Base-by-base conservation (phyloP, 371 early-diverging fungal species). In the Gilbertella persicaria region DNA sequence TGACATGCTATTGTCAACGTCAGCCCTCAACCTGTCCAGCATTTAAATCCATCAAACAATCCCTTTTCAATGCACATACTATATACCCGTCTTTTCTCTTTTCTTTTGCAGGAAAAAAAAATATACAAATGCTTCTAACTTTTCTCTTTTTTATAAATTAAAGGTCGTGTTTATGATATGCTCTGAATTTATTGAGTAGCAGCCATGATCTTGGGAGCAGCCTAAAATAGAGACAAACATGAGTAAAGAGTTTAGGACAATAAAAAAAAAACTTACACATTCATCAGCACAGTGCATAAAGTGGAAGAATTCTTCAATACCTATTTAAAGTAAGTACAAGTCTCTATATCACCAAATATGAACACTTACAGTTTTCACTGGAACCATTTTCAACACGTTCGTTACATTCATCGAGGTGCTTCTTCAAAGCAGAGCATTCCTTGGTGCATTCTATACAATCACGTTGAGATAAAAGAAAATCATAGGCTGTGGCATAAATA, bases 221-320 rank as follows among this genome's bases (percentile, higher is more conserved):
- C 74, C 74, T 74, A 59, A n/a, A 10, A 7, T 12, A 17, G 4
- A 28, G 12, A 16, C 13, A 44, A 26, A 20, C 10, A 16, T 19
- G 14, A 20, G 14, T 17, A 4, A 42, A 29, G 40, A n/a, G 12
- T 14, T 41, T 19, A 54, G 16, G 14, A 14, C 38, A 41, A 38
- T 16, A 24, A n/a, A 26, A 47, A 17, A 6, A 13, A 33, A 45
- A 76, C 77, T 72, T 79, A 79, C 80, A 61, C 80, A 80, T 58
- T 68, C 71, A 50, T 80, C 78, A 55, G 76, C 78, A 55, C 78
- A 78, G 66, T 80, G 81, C 75, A 77, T 73, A 43, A 74, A 72
- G 68, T 80, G 81, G 66, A 80, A 80, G 65, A 80, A 78, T 52
- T 80, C 81, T 52, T 80, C 81, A 56, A 80, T 71, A 69, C 79